Percentiles rank a stretch among this genome's conserved stretches.
Evolutionary conservation across 495 filamentous ascomycete species (phyloP).

Genomic region (Penicillium canescens): DNA sequence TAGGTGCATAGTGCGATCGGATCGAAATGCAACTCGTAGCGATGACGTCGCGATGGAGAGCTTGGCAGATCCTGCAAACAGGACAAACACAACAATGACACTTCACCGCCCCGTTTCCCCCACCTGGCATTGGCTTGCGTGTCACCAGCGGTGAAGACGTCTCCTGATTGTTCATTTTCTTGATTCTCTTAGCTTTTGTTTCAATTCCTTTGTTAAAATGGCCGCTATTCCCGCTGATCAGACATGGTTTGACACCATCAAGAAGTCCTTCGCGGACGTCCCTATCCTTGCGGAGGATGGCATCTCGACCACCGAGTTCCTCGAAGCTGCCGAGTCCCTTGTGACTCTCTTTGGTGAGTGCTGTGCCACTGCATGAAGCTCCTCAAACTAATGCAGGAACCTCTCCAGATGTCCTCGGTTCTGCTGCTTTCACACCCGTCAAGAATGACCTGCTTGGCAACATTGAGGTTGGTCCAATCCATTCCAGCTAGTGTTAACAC

Average conservation of each 20-base stretch:
- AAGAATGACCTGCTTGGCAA: constrained; percentile 91
- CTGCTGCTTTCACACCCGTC: constrained; percentile 78
- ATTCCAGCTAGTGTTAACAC: constrained; percentile 1
- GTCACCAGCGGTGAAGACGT: constrained; percentile 23
- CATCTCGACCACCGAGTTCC: constrained; percentile 82
- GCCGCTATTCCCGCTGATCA: constrained; percentile 56
- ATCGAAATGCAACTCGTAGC: constrained; percentile 18
- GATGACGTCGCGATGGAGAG: constrained; percentile 30
- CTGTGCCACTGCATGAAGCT: constrained; percentile 3
- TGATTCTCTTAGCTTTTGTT: constrained; percentile 6
- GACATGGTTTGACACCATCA: constrained; percentile 83
- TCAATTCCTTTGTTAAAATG: constrained; percentile 19
- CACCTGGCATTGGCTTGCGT: constrained; percentile 16
- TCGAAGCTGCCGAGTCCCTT: constrained; percentile 85
- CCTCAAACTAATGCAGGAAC: constrained; percentile 10
- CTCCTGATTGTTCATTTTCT: constrained; percentile 7
- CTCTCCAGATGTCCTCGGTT: constrained; percentile 72
- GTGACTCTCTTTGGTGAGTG: constrained; percentile 80
- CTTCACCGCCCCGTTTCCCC: neutral
- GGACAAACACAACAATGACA: constrained; percentile 2
- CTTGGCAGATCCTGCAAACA: neutral
- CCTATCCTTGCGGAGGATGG: constrained; percentile 68
- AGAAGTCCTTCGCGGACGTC: constrained; percentile 80
- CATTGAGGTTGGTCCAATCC: constrained; percentile 66
- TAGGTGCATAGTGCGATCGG: constrained; percentile 12